phyloP scores from a whole-genome alignment of 2,329 filamentous ascomycete genomes.

The Trichoderma asperellum region DNA sequence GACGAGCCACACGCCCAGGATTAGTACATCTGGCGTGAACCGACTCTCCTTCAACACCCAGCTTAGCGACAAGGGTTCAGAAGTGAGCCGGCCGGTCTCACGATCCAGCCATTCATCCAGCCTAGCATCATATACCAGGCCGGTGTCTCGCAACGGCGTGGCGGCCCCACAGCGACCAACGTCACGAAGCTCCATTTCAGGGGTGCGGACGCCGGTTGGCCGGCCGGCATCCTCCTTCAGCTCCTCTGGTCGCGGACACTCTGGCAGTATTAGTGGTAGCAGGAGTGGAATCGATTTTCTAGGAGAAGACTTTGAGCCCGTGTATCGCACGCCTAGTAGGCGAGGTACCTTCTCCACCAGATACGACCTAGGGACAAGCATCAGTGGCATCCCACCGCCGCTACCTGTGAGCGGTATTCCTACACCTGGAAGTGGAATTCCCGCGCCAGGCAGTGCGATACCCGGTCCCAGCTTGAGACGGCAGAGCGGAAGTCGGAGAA shows the following conservation, averaged over 20 bases:
- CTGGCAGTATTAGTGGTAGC: slow-evolving; percentile 61
- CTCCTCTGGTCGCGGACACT: slow-evolving; percentile 63
- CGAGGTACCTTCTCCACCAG: slow-evolving; percentile 58
- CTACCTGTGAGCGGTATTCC: slow-evolving; percentile 51
- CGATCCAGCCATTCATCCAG: slow-evolving; percentile 70
- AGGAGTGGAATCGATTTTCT: slow-evolving; percentile 54
- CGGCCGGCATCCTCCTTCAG: slow-evolving; percentile 74
- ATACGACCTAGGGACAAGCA: slow-evolving; percentile 48
- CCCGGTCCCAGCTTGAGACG: slow-evolving; percentile 51
- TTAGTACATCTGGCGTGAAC: slow-evolving; percentile 65
- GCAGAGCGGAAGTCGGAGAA: slow-evolving; percentile 51
- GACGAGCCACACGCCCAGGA: slow-evolving; percentile 58
- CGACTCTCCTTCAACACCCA: slow-evolving; percentile 66
- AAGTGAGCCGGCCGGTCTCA: slow-evolving; percentile 67
- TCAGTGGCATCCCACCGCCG: slow-evolving; percentile 46
- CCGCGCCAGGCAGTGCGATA: slow-evolving; percentile 51
- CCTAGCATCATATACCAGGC: slow-evolving; percentile 57
- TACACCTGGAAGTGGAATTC: slow-evolving; percentile 50
- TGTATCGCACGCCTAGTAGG: slow-evolving; percentile 57
- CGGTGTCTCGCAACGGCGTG: slow-evolving; percentile 58
- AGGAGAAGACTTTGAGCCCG: slow-evolving; percentile 47
- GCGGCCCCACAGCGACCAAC: slow-evolving; percentile 61
- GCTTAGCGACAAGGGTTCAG: slow-evolving; percentile 54
- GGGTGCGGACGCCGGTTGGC: slow-evolving; percentile 67
- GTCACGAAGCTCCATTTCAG: slow-evolving; percentile 65